Base-by-base conservation (phyloP, 495 filamentous ascomycete genomes). In the Amorphotheca resinae region DNA sequence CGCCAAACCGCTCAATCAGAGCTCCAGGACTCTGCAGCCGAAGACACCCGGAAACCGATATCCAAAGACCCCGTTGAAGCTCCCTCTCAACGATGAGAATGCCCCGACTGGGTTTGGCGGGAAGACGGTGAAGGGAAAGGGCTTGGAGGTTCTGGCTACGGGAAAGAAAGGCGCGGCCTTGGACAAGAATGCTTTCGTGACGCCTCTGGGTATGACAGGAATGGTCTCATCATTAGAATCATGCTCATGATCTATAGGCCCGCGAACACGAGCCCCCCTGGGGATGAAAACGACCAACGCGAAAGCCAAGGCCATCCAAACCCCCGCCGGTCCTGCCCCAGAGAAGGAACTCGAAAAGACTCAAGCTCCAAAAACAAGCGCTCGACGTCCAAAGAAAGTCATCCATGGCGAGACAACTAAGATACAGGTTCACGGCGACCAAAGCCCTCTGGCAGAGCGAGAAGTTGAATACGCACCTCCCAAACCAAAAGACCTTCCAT, bases 281-380 rank as follows among this genome's bases (percentile, higher is more conserved):
- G 93, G 93, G 28, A 72, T 79, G 66, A 99, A 99, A 62, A 96
- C 89, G 0, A 95, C 91, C 33, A 99, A 99, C 62, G 84, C 82
- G 31, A 95, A 91, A 65, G 72, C 83, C 39, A 83, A 70, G 54
- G 71, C 71, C 3, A 70, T 79, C 28, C 76, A 80, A 51, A 85
- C 63, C 3, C 54, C 60, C 14, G 56, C 57, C 26, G 53, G 58
- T 17, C 52, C 45, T 2, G 36, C 34, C 25, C 51, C 33, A 7
- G 42, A 49, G 34, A 55, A 55, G 18, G 59, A 58, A n/a, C 53
- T 66, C 40, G 63, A 70, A 41, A 67, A 68, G 50, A 60, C 66
- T 0, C 56, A 64, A 18, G 51, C 45, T 38, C 61, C 56, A 21
- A 60, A 61, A 14, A 63, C 58, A 9, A 65, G 44, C 25, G 41